Evolutionary conservation across 169 alveolate species (phyloP), one percentile per base, ranked within the genome.

Genomic region (Plasmodium vivax): DNA sequence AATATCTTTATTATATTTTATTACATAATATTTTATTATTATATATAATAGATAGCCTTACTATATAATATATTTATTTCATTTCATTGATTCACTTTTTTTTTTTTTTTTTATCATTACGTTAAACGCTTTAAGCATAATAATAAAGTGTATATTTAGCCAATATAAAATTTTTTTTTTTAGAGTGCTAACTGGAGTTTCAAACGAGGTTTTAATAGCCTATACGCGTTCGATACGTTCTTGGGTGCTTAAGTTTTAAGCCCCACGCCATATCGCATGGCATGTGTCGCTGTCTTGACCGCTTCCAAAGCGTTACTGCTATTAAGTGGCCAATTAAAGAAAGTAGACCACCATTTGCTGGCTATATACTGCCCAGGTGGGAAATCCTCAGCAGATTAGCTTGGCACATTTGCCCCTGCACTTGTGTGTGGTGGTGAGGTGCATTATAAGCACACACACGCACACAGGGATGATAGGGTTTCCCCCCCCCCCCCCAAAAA

Each of bases 31-130:
- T 62, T 68, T 68, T 68, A 68, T 19, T 68, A 68, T 68, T 68
- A 27, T 30, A 68, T 68, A 68, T 27, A 30, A 68, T 19, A 75
- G 62, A 14, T 75, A 41, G 38, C 56, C 32, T 75, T 36, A 34
- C 12, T 30, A n/a, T 75, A 36, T 75, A 36, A 73, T 36, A 30
- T 73, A 36, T 73, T 73, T 73, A 73, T 36, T 41, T 27, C 30
- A 36, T 19, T 75, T 75, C 58, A 34, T n/a, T 75, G 47, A 36
- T 75, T 75, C 83, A 34, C 58, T 36, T 75, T 75, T 75, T 74
- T 74, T 75, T 73, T 32, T 73, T 75, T 75, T 75, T 75, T 34
- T 34, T 75, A 75, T 75, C n/a, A 36, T 75, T 68, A 68, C n/a
- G 14, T 68, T 68, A 68, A 27, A 68, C 77, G 43, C 77, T 68